Evolutionary conservation across 139 green algal genomes (phyloP), one percentile per base, ranked within the genome.

Genomic region (Asterochloris erici): DNA sequence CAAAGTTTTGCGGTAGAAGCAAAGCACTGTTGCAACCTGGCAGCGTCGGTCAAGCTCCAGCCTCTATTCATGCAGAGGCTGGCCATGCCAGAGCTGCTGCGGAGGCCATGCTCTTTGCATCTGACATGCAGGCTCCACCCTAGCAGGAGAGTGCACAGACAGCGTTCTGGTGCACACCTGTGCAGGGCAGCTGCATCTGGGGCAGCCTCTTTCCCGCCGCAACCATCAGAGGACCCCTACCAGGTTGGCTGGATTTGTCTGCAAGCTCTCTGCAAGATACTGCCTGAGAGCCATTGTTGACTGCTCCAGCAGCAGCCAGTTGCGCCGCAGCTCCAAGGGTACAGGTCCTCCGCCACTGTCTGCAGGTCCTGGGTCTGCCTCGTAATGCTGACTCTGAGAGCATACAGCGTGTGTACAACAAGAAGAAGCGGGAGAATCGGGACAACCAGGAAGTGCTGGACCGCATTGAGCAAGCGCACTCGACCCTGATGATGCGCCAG

Each of bases 401-500:
- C 63, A 76, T 94, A 38, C 75, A 89, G 61, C 77, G 85, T 15
- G 85, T 84, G 10, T 94, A 94, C 84, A 89, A 87, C 23, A 84
- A 81, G 26, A 85, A 80, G 68, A 62, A 90, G 38, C 24, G 47
- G 17, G 86, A 91, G 19, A 78, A 69, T 0, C 86, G 77, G 38
- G 82, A 84, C 9, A 73, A 89, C 74, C 88, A 93, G 0, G 82
- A 81, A 15, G 79, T 69, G 63, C 66, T 79, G 38, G 69, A 71
- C 16, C 74, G 28, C 16, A 90, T 94, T 13, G 90, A 94, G 62
- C 73, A 82, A 11, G 90, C 90, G 12, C 90, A 94, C 83, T 87
- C 85, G 4, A 70, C 63, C 23, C 79, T 94, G 21, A 89, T 94
- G 85, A 94, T 94, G 90, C 81, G 83, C 12, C 47, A 78, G 24